Evolutionary conservation across 2,329 filamentous ascomycete species (phyloP).

Genomic region (Aspergillus intermedius): DNA sequence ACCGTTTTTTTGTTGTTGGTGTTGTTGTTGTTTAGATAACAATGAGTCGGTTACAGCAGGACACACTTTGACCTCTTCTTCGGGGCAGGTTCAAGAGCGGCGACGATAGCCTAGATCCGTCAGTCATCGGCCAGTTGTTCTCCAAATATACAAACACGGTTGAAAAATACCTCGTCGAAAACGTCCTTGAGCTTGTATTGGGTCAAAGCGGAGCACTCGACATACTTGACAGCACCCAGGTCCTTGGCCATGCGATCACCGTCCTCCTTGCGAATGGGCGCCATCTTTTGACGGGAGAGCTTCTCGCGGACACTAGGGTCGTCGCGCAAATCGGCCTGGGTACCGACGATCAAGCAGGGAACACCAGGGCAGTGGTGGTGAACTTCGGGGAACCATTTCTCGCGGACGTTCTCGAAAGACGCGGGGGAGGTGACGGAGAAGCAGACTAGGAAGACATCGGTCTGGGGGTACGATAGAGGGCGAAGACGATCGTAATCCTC

Average conservation of each 20-base stretch:
- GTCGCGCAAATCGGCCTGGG: conserved; percentile 91
- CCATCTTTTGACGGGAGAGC: conserved; percentile 92
- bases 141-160: not conserved
- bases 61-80: conserved; percentile 74
- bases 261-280: conserved; percentile 82
- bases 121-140: not conserved
- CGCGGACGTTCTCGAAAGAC: conserved; percentile 97
- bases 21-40: not conserved
- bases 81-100: conserved; percentile 78
- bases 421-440: conserved; percentile 97
- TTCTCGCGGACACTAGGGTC: conserved; percentile 84
- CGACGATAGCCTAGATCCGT: conserved; percentile 72
- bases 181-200: conserved; percentile 99
- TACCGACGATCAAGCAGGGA: conserved; percentile 94
- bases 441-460: conserved; percentile 97
- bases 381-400: conserved; percentile 98
- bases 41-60: conserved; percentile 50
- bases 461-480: conserved; percentile 95
- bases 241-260: conserved; percentile 96
- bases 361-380: conserved; percentile 98
- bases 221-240: conserved; percentile 95
- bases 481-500: conserved; percentile 98
- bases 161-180: conserved; percentile 79
- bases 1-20: not conserved
- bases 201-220: conserved; percentile 95